phyloP scores from a whole-genome alignment of 1,284 basidiomycete genomes.

The Mycosarcoma mackinlayi region DNA sequence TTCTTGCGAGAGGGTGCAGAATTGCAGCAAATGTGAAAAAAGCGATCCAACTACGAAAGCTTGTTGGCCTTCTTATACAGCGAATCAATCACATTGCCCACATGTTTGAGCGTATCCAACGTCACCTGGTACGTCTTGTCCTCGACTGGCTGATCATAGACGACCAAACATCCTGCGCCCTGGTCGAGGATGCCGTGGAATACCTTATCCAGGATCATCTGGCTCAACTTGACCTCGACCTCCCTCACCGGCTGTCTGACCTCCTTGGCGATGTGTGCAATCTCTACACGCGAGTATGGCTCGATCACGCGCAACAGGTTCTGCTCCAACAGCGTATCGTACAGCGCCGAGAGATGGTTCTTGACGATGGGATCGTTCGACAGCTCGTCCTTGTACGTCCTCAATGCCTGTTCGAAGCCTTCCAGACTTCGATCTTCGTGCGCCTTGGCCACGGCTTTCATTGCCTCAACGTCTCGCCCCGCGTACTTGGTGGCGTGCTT shows the following conservation, averaged over 20 bases:
- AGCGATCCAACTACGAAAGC: conserved; percentile 20
- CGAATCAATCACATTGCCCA: conserved; percentile 89
- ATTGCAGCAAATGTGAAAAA: too few relatives aligned
- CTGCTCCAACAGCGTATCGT: conserved; percentile 94
- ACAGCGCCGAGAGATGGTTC: conserved; percentile 89
- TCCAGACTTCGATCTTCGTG: conserved; percentile 89
- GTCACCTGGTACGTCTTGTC: conserved; percentile 87
- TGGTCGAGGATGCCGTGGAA: conserved; percentile 95
- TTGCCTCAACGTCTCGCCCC: conserved; percentile 84
- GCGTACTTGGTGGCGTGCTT: conserved; percentile 90
- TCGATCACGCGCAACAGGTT: conserved; percentile 94
- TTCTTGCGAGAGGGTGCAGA: too few relatives aligned
- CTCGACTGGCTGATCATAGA: conserved; percentile 84
- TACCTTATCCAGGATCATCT: conserved; percentile 98
- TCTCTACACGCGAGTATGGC: conserved; percentile 91
- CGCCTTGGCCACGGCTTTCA: conserved; percentile 93
- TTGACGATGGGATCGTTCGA: conserved; percentile 93
- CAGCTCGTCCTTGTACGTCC: conserved; percentile 88
- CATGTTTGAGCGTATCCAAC: conserved; percentile 87
- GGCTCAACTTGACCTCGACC: conserved; percentile 96
- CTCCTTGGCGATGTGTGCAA: conserved; percentile 85
- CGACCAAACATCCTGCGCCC: conserved; percentile 87
- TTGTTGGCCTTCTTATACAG: conserved; percentile 76
- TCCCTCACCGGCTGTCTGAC: conserved; percentile 89
- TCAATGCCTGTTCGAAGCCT: conserved; percentile 86